phyloP scores from a whole-genome alignment of 176 grass and related monocot genomes.

The Hsuehochloa calcarea region DNA sequence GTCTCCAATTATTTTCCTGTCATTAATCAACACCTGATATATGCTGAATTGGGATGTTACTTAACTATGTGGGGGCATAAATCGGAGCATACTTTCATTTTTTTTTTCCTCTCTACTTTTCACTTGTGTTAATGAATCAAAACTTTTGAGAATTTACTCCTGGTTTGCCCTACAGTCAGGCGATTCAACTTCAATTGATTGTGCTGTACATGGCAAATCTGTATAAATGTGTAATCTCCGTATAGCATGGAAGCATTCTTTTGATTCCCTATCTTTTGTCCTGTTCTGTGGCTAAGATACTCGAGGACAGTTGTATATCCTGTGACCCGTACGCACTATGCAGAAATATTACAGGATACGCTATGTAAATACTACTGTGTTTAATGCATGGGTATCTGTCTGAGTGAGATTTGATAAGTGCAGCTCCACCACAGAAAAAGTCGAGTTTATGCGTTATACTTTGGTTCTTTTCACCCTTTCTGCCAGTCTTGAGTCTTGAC shows the following conservation, averaged over 20 bases:
- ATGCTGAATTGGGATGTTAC: background rate
- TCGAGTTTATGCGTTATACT: background rate
- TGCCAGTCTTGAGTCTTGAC: background rate
- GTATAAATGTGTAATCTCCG: background rate
- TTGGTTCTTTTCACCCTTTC: background rate
- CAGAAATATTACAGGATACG: background rate
- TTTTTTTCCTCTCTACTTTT: background rate
- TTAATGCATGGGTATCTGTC: background rate
- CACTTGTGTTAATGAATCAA: background rate
- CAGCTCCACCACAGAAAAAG: background rate
- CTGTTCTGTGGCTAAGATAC: background rate
- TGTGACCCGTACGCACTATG: background rate
- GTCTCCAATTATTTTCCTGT: background rate
- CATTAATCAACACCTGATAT: background rate
- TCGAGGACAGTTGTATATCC: background rate
- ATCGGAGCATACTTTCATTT: background rate
- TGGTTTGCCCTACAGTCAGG: background rate
- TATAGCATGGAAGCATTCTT: background rate
- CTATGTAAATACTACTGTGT: background rate
- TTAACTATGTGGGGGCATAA: background rate
- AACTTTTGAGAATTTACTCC: background rate
- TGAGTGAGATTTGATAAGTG: slow-evolving; percentile 6
- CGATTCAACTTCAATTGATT: background rate
- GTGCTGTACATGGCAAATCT: background rate
- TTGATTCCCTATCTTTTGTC: background rate